A percentile compares a stretch with the other conserved stretches of the same genome.
phyloP scores from a whole-genome alignment of 176 grass and related monocot genomes.

The Zoysia pacifica region DNA sequence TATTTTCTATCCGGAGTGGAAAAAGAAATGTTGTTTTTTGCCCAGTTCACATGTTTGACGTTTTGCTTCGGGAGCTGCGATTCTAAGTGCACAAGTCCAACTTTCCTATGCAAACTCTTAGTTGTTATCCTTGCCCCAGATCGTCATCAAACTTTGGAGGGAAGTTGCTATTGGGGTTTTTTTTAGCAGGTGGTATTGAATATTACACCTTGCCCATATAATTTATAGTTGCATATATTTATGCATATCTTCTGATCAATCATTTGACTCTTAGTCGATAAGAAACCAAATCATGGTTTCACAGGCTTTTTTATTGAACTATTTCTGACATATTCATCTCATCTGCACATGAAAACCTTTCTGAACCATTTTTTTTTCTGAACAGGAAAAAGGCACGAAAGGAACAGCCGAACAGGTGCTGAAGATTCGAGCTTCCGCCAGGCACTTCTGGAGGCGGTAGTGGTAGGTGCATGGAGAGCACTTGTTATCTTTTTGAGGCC shows the following conservation, averaged over 20 bases:
- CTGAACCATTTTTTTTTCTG: background rate
- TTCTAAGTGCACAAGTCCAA: conserved; percentile 48
- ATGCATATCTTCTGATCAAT: conserved; percentile 25
- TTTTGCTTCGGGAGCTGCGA: conserved; percentile 33
- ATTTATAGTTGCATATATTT: conserved; percentile 28
- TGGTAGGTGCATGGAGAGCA: conserved; percentile 53
- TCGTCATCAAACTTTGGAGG: conserved; percentile 45
- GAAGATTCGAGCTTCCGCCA: conserved; percentile 43
- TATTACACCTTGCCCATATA: conserved; percentile 28
- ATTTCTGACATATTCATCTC: background rate
- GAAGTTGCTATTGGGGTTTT: conserved; percentile 25
- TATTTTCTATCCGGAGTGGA: conserved; percentile 28
- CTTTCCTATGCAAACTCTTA: conserved; percentile 37
- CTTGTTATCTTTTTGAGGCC: conserved; percentile 45
- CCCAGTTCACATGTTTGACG: conserved; percentile 48
- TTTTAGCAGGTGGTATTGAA: conserved; percentile 37
- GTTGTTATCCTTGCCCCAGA: conserved; percentile 12
- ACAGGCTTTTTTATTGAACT: background rate
- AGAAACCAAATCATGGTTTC: conserved; percentile 26
- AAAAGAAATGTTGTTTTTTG: conserved; percentile 26
- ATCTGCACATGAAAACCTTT: conserved; percentile 3
- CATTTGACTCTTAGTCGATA: background rate
- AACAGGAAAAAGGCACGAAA: conserved; percentile 34
- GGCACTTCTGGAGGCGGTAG: conserved; percentile 36
- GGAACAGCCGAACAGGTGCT: conserved; percentile 33